These are phyloP conservation scores for Centaurea solstitialis DNA, from an alignment of 129 eudicot genomes.

Conservation along the genomic window DNA sequence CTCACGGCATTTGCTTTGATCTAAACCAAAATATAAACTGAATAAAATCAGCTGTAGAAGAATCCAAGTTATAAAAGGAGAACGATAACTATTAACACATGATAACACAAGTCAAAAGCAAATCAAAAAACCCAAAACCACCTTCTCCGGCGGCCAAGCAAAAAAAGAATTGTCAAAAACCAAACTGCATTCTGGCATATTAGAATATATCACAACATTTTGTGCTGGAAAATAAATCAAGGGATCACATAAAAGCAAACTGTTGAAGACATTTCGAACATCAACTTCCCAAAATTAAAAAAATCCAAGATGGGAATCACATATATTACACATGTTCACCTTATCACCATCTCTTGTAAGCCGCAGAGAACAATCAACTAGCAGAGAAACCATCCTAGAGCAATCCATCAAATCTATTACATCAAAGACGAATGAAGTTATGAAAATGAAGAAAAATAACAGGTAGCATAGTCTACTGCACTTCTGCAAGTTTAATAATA, in stretches of 20 bases:
- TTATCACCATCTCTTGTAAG: conserved; percentile 88
- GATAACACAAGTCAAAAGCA: no score
- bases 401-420: conserved; percentile 46
- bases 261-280: no score
- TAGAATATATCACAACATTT: no score
- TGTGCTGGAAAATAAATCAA: no score
- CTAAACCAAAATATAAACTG: conserved; percentile 34
- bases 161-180: no score
- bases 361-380: conserved; percentile 67
- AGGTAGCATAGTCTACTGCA: not conserved
- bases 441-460: not conserved
- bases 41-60: not conserved
- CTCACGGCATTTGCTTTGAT: conserved; percentile 98
- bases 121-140: no score
- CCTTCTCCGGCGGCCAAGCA: no score
- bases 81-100: no score
- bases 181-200: no score
- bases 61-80: not conserved
- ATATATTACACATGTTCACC: conserved; percentile 39
- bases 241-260: no score
- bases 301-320: not conserved
- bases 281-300: not conserved
- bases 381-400: conserved; percentile 40
- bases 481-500: conserved; percentile 2
- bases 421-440: conserved; percentile 5